Conservation (phyloP, 1,139 yeast genomes). For the Debaryomyces udenii region DNA sequence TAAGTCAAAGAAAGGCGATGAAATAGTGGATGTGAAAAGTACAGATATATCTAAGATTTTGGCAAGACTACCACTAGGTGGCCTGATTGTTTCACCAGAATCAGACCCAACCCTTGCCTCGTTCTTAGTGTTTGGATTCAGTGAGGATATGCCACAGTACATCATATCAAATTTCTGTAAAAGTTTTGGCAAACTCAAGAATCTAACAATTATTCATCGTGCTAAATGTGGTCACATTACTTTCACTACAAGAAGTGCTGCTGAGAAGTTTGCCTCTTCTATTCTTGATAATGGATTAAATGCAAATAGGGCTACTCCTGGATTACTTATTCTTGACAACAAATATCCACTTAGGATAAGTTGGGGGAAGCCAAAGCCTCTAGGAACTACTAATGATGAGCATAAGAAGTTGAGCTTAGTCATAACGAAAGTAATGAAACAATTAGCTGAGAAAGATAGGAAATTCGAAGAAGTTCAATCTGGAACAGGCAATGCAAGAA, state of each 20-base stretch:
- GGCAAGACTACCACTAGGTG: conserved; percentile 63
- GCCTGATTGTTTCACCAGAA: conserved; percentile 47
- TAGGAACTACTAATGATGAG: conserved; percentile 53
- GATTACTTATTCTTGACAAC: conserved; percentile 35
- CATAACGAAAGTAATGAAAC: conserved; percentile 60
- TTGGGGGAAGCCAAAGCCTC: conserved; percentile 63
- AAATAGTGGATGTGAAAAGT: conserved; percentile 25
- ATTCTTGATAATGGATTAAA: conserved; percentile 34
- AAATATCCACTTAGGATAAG: conserved; percentile 57
- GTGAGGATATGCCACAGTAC: conserved; percentile 67
- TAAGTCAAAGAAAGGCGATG: conserved; percentile 12
- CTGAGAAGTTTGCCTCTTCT: conserved; percentile 55
- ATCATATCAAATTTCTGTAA: conserved; percentile 53
- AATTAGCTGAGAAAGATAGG: conserved; percentile 48
- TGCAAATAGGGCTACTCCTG: conserved; percentile 33
- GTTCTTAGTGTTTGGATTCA: conserved; percentile 74
- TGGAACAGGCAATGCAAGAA: conserved; percentile 4
- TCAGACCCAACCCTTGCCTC: conserved; percentile 47
- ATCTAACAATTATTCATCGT: conserved; percentile 56
- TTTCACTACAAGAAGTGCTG: conserved; percentile 51
- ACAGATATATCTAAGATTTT: conserved; percentile 53
- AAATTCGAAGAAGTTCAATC: conserved; percentile 2
- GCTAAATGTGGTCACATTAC: conserved; percentile 70
- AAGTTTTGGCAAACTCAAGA: conserved; percentile 47
- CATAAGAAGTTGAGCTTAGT: conserved; percentile 55